Conservation (phyloP, 108 stramenopile species). For the Pseudonitzschia multistriata region DNA sequence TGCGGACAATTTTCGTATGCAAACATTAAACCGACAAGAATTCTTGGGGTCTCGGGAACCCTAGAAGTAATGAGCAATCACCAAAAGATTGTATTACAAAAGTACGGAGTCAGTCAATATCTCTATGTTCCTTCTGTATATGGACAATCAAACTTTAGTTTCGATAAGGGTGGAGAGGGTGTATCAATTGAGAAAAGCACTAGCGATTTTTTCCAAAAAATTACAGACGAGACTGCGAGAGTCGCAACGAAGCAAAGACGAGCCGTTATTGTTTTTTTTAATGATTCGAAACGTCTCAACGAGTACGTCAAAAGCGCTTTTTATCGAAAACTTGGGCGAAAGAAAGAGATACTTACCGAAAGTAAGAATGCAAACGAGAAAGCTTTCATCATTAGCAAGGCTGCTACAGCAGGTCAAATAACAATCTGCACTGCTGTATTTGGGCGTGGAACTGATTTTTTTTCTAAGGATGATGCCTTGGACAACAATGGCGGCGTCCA, state of each 20-base stretch:
- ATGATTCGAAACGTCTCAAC: constrained; percentile 27
- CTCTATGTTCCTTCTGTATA: constrained; percentile 62
- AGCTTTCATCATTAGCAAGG: constrained; percentile 55
- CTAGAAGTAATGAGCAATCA: constrained; percentile 40
- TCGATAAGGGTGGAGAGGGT: constrained; percentile 57
- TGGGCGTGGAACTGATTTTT: constrained; percentile 69
- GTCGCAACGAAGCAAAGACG: constrained; percentile 37
- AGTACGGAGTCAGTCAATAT: constrained; percentile 47
- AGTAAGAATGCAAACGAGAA: constrained; percentile 45
- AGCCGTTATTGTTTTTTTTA: constrained; percentile 63
- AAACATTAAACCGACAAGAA: constrained; percentile 54
- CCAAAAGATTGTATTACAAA: constrained; percentile 44
- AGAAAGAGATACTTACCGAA: constrained; percentile 47
- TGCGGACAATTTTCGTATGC: constrained; percentile 75
- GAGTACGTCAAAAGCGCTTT: constrained; percentile 44
- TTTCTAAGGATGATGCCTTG: constrained; percentile 56
- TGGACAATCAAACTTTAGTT: constrained; percentile 53
- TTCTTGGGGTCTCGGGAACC: constrained; percentile 64
- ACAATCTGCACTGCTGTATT: constrained; percentile 58
- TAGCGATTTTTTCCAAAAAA: constrained; percentile 55
- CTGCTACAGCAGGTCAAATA: constrained; percentile 55
- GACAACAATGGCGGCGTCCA: constrained; percentile 53
- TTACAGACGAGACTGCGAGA: constrained; percentile 40
- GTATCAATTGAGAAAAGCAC: constrained; percentile 41
- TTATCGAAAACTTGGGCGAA: constrained; percentile 50